phyloP scores from a whole-genome alignment of 106 monocot genomes.

The Apostasia ramifera region DNA sequence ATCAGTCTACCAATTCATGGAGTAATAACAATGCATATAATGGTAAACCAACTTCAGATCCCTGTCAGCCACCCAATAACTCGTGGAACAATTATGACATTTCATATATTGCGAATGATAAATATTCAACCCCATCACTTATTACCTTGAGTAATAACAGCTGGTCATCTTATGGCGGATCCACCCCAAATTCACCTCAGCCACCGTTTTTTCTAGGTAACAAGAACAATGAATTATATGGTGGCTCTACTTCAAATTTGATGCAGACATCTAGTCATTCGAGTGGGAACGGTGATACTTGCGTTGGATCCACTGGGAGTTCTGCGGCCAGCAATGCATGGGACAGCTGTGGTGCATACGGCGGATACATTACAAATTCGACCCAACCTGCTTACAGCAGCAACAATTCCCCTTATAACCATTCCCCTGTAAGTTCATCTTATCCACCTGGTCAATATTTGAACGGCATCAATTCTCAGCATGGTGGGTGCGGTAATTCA shows the following conservation, averaged over 20 bases:
- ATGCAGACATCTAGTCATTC: too few relatives aligned
- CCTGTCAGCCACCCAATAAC: neutral
- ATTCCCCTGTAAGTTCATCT: too few relatives aligned
- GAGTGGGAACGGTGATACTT: too few relatives aligned
- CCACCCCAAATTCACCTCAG: neutral
- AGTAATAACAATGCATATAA: neutral
- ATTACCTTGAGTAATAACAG: too few relatives aligned
- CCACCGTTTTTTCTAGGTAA: neutral
- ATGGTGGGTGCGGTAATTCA: neutral
- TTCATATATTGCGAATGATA: neutral
- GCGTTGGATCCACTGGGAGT: too few relatives aligned
- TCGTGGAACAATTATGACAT: neutral
- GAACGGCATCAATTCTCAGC: too few relatives aligned
- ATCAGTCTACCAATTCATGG: neutral
- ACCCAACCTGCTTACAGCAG: too few relatives aligned
- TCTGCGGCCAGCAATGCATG: too few relatives aligned
- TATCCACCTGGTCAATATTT: too few relatives aligned
- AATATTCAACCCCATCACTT: too few relatives aligned
- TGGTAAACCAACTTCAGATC: neutral
- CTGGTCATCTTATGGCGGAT: neutral
- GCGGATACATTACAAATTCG: neutral
- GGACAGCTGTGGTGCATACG: neutral
- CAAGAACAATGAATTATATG: neutral
- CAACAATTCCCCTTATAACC: too few relatives aligned
- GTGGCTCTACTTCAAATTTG: neutral